These are phyloP conservation scores for Yamadazyma endophytica DNA, from an alignment of 805 yeast species.

Conservation along the genomic window DNA sequence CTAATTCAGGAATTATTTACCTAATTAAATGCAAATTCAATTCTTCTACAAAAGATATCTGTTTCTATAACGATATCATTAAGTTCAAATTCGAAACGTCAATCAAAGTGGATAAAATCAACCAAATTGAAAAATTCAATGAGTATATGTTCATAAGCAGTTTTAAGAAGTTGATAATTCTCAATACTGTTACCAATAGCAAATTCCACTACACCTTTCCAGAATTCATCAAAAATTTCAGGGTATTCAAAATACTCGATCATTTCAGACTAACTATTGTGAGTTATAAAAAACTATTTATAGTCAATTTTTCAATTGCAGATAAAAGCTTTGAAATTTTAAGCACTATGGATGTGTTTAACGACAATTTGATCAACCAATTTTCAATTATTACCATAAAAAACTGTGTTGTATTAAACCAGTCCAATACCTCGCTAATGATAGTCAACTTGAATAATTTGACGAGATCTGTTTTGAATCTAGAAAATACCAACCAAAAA, in stretches of 20 bases:
- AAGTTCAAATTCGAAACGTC: slow-evolving; percentile 12
- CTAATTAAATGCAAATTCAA: slow-evolving; percentile 4
- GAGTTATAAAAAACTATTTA: slow-evolving; percentile 6
- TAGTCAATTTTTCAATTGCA: slow-evolving; percentile 1
- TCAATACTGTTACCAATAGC: slow-evolving; percentile 8
- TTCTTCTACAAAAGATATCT: slow-evolving; percentile 1
- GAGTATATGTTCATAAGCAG: slow-evolving; percentile 10
- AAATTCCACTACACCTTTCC: slow-evolving; percentile 5
- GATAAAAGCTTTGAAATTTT: slow-evolving; percentile 5
- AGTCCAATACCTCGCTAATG: slow-evolving; percentile 8
- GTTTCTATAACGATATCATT: slow-evolving; percentile 8
- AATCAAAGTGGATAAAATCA: slow-evolving; percentile 11
- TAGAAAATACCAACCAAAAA: slow-evolving; percentile 8
- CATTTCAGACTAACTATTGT: slow-evolving; percentile 7
- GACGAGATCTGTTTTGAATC: slow-evolving; percentile 1
- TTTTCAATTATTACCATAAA: slow-evolving; percentile 8
- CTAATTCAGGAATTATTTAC: slow-evolving; percentile 11
- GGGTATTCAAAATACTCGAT: slow-evolving; percentile 7
- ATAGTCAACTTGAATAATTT: slow-evolving; percentile 8
- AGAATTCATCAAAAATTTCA: slow-evolving; percentile 10
- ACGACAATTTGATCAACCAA: slow-evolving; percentile 11
- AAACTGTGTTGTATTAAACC: slow-evolving; percentile 9
- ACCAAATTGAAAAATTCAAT: slow-evolving; percentile 7
- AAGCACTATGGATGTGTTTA: slow-evolving; percentile 6
- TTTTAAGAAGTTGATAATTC: slow-evolving; percentile 8